Conservation (phyloP, 2,329 filamentous ascomycete genomes). For the Paecilomyces sp. region DNA sequence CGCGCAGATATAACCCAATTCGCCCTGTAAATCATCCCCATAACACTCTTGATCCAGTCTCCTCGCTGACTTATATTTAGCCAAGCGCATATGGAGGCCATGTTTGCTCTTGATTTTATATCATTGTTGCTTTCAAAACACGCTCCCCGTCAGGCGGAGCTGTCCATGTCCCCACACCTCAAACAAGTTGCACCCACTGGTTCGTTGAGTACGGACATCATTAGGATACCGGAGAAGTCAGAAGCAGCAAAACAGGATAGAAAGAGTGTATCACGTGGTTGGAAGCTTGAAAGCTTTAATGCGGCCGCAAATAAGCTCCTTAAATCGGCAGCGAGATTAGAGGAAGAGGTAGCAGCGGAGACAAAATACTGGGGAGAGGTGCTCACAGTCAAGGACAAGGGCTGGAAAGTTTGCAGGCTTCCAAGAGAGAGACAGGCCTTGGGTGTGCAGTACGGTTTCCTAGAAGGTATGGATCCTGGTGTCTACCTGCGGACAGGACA, state of each 20-base stretch:
- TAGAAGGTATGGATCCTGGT: slow-evolving; percentile 52
- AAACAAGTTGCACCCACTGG: slow-evolving; percentile 67
- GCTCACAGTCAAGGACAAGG: slow-evolving; percentile 69
- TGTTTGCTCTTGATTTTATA: slow-evolving; percentile 71
- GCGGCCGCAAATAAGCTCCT: slow-evolving; percentile 67
- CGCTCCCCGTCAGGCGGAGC: slow-evolving; percentile 60
- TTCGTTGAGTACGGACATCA: slow-evolving; percentile 62
- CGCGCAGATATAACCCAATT: slow-evolving; percentile 39
- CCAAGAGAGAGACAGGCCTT: slow-evolving; percentile 67
- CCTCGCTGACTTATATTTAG: slow-evolving; percentile 15
- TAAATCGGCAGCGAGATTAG: slow-evolving; percentile 63
- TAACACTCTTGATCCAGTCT: not conserved
- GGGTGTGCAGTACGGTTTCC: slow-evolving; percentile 82
- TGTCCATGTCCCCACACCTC: slow-evolving; percentile 63
- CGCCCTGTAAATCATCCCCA: slow-evolving; percentile 26
- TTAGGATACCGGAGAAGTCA: slow-evolving; percentile 55
- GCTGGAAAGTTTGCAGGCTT: slow-evolving; percentile 78
- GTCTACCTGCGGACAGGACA: not conserved
- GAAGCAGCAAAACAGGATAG: slow-evolving; percentile 49
- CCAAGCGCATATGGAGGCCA: slow-evolving; percentile 40
- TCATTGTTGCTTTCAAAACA: slow-evolving; percentile 81
- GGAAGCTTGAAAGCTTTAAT: slow-evolving; percentile 71
- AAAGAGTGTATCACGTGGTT: slow-evolving; percentile 54
- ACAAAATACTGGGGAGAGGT: slow-evolving; percentile 85
- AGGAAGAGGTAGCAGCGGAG: slow-evolving; percentile 71